Evolutionary conservation across 2,329 filamentous ascomycete species (phyloP).

Genomic region (Ophiostoma pallidulum): DNA sequence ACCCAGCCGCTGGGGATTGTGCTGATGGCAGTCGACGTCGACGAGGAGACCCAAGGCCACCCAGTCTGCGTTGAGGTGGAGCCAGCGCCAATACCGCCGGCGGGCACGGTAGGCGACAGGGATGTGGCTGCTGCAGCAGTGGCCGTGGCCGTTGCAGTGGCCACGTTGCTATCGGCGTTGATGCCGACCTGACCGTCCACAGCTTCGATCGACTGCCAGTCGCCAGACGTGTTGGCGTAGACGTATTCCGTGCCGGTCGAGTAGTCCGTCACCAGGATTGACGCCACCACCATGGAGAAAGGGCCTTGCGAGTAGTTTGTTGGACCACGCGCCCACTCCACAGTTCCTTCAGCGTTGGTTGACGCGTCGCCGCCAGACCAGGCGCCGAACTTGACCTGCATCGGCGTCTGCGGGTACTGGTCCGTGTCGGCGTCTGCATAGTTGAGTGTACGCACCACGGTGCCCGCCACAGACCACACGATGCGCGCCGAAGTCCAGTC

Average conservation of each 20-base stretch:
- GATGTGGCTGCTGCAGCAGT: slow-evolving; percentile 55
- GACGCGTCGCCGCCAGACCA: slow-evolving; percentile 82
- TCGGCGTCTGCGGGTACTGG: slow-evolving; percentile 91
- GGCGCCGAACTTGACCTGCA: slow-evolving; percentile 84
- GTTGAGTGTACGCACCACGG: slow-evolving; percentile 65
- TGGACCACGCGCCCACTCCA: slow-evolving; percentile 77
- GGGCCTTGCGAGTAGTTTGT: slow-evolving; percentile 79
- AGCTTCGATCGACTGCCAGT: slow-evolving; percentile 72
- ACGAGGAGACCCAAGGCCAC: slow-evolving; percentile 57
- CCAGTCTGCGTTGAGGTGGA: slow-evolving; percentile 48
- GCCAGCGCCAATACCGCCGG: slow-evolving; percentile 53
- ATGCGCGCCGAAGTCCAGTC: slow-evolving; percentile 86
- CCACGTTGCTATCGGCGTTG: slow-evolving; percentile 47
- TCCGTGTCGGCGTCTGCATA: slow-evolving; percentile 54
- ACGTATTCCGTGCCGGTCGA: slow-evolving; percentile 79
- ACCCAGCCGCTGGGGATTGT: slow-evolving; percentile 71
- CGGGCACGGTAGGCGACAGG: slow-evolving; percentile 56
- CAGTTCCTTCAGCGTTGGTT: slow-evolving; percentile 68
- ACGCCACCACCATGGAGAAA: slow-evolving; percentile 76
- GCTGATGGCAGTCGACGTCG: slow-evolving; percentile 40
- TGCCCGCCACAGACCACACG: slow-evolving; percentile 76
- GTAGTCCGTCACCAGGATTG: slow-evolving; percentile 74
- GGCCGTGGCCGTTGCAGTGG: slow-evolving; percentile 40
- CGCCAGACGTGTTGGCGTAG: slow-evolving; percentile 70
- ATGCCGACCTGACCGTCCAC: slow-evolving; percentile 70